Evolutionary conservation across 1,284 basidiomycete genomes (phyloP), one percentile per base, ranked within the genome.

Genomic region (Tetrapyrgos nigripes): DNA sequence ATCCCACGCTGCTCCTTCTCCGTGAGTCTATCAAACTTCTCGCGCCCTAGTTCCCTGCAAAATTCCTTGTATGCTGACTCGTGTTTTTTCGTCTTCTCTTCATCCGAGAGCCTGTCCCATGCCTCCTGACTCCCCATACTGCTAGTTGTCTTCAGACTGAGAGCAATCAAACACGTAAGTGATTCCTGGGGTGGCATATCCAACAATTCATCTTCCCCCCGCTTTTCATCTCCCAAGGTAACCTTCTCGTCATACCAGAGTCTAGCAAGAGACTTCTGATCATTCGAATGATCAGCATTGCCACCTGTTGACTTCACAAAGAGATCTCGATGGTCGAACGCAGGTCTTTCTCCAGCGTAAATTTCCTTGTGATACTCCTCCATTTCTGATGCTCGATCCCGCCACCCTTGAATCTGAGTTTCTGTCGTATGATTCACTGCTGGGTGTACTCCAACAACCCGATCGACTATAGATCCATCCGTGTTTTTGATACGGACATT

Each of bases 51-150:
- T 2, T 45, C 8, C 17, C 44, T 40, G 11, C 37, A 55, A 19
- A 67, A 49, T 21, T 21, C 44, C 2, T 14, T 40, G 40, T 54
- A 50, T 5, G 52, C 53, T 1, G 43, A 35, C 14, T 10, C 43
- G 5, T 63, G 53, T 1, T 44, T 23, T 19, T 13, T 24, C 4
- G 14, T 46, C 3, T 40, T 31, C 23, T 66, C 62, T 8, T 52
- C 59, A 1, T 26, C 31, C 4, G 58, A 35, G 4, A 65, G 50
- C 6, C 55, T 40, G 19, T 65, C 57, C 62, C 64, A 68, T 26
- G 35, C 52, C 28, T 11, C 19, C 14, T 31, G 11, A 14, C 52
- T n/a, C 46, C 50, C 47, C 11, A 47, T 44, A 19, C 10, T 40
- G 26, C 19, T 4, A 17, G n/a, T 19, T 44, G 19, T 44, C 19